Evolutionary conservation across 2,329 filamentous ascomycete genomes (phyloP).

Genomic region (Scopulariopsis brevicaulis): DNA sequence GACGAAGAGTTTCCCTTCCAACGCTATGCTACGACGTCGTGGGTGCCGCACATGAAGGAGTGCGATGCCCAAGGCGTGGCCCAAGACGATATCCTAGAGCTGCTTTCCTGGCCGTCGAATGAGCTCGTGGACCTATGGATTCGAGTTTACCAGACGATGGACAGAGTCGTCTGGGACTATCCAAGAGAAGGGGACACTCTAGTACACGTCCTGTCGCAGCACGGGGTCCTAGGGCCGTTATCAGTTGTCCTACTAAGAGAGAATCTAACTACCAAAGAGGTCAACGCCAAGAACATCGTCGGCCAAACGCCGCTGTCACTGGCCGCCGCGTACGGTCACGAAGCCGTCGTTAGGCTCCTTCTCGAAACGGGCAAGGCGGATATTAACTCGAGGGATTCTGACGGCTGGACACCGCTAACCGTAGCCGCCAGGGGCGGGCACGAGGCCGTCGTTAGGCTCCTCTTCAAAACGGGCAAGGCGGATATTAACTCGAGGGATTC

Average conservation of each 20-base stretch:
- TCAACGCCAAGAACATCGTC: background rate
- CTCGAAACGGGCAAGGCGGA: background rate
- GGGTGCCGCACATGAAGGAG: background rate
- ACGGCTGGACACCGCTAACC: background rate
- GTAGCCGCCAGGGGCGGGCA: background rate
- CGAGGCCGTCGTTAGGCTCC: background rate
- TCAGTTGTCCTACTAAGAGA: background rate
- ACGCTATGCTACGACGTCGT: background rate
- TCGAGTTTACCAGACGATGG: background rate
- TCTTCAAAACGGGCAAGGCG: background rate
- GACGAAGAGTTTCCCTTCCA: background rate
- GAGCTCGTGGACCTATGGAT: background rate
- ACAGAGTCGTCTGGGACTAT: background rate
- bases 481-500: conserved; percentile 9
- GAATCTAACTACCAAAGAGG: background rate
- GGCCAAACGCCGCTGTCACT: background rate
- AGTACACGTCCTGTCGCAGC: background rate
- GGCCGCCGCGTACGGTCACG: background rate
- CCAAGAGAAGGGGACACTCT: background rate
- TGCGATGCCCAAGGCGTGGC: background rate
- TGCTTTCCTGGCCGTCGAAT: background rate
- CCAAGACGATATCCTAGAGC: background rate
- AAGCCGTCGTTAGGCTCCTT: background rate
- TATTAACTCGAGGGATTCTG: background rate
- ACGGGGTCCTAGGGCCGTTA: background rate